Evolutionary conservation across 768 basidiomycete genomes (phyloP), one percentile per base, ranked within the genome.

Genomic region (Obba rivulosa): DNA sequence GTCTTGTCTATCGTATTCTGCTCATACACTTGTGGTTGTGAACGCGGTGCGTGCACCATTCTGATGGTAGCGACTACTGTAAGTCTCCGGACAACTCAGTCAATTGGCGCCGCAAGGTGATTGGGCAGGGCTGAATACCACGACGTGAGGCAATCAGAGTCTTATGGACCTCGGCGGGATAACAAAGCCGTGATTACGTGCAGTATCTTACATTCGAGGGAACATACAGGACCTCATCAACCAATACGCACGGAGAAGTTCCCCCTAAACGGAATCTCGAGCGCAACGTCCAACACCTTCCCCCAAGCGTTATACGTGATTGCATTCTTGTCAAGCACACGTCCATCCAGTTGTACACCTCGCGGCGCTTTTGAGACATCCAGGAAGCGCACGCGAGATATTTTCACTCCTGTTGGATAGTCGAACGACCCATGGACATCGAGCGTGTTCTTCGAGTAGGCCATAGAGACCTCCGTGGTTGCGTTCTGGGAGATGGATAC

Each of bases 271-370:
- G 69, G 63, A 4, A 66, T 52, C 8, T 64, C 69, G 14, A 80
- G 55, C 5, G 54, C 43, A 8, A 81, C 73, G 36, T 71, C 69
- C 52, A 81, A 46, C 31, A 80, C 75, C 60, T 73, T 67, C 10
- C 50, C 67, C 3, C 21, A 45, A 31, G 49, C 48, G 57, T 81
- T 68, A 52, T 71, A 77, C 23, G 53, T 31, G 18, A 70, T 53
- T 34, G 56, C 45, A 4, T 45, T 46, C 25, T 51, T 50, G 8
- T 41, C 37, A 4, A 51, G 46, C 23, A 47, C 24, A 38, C 49
- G 56, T 17, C 59, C 62, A 34, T 59, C 57, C 21, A 63, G 52
- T 43, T 28, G 11, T 2, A 62, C 62, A 4, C 4, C 34, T 34
- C 28, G 28, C 42, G 69, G 69, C 0, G 51, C 44, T 16, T 37